Conservation (phyloP, 2,329 filamentous ascomycete species). For the Exophiala sp. region DNA sequence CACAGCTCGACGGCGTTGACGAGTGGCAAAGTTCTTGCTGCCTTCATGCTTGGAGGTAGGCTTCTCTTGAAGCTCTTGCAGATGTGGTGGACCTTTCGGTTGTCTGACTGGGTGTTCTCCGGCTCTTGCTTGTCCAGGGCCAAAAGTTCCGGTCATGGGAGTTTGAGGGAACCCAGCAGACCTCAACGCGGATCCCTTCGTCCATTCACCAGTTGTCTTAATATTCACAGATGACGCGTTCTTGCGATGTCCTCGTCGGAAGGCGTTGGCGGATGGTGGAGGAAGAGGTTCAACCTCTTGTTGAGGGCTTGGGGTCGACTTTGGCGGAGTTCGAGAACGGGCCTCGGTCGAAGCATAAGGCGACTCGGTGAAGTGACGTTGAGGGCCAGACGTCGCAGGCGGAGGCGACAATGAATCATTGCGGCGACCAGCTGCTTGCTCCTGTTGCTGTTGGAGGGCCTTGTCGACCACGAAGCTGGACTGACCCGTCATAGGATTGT, state of each 20-base stretch:
- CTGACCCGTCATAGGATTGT: slow-evolving; percentile 82
- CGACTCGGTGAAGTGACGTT: slow-evolving; percentile 78
- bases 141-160: slow-evolving; percentile 79
- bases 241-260: slow-evolving; percentile 93
- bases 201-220: slow-evolving; percentile 46
- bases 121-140: slow-evolving; percentile 85
- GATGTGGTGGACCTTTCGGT: slow-evolving; percentile 82
- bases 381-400: slow-evolving; percentile 60
- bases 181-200: slow-evolving; percentile 68
- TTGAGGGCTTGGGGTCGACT: slow-evolving; percentile 64
- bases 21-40: slow-evolving; percentile 93
- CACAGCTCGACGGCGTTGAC: slow-evolving; percentile 86
- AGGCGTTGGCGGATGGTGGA: slow-evolving; percentile 83
- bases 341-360: slow-evolving; percentile 40
- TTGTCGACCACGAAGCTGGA: slow-evolving; percentile 76
- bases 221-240: slow-evolving; percentile 65
- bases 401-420: slow-evolving; percentile 34
- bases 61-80: slow-evolving; percentile 86
- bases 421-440: slow-evolving; percentile 22
- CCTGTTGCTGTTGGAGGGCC: slow-evolving; percentile 51
- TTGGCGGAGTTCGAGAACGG: slow-evolving; percentile 63
- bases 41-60: slow-evolving; percentile 92
- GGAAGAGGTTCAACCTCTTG: slow-evolving; percentile 71
- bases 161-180: slow-evolving; percentile 76
- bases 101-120: slow-evolving; percentile 93